phyloP scores from a whole-genome alignment of 1,284 basidiomycete species.

The Tausonia pullulans region DNA sequence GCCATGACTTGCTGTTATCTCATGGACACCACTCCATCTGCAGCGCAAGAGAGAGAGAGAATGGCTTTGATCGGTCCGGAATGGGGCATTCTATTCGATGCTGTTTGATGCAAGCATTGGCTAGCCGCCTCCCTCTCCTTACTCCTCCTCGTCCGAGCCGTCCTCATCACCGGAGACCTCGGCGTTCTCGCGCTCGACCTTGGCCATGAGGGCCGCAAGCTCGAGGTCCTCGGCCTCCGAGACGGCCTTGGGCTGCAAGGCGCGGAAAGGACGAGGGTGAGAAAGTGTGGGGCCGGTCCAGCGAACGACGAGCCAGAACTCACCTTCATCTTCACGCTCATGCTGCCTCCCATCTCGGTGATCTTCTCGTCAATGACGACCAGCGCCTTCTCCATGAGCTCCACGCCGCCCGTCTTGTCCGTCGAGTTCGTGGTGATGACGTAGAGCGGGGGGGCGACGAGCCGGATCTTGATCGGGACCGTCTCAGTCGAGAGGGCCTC shows the following conservation, averaged over 20 bases:
- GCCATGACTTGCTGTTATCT: no score
- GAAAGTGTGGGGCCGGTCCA: neutral
- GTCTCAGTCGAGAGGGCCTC: conserved; percentile 75
- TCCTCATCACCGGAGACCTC: conserved; percentile 85
- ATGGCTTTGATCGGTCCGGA: no score
- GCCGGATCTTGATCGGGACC: conserved; percentile 93
- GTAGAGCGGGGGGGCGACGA: conserved; percentile 93
- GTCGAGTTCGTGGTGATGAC: conserved; percentile 93
- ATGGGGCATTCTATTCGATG: no score
- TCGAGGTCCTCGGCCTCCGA: conserved; percentile 95
- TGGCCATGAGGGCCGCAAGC: conserved; percentile 86
- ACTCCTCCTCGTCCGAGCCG: conserved; percentile 40
- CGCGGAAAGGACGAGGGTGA: neutral
- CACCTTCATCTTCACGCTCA: conserved; percentile 95
- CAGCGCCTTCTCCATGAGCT: conserved; percentile 84
- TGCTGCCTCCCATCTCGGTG: conserved; percentile 67
- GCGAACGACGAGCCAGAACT: neutral
- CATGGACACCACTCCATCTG: no score
- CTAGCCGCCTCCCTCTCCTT: neutral
- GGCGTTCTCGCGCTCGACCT: conserved; percentile 79
- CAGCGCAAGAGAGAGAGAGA: no score
- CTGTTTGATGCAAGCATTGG: neutral
- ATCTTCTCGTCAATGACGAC: conserved; percentile 79
- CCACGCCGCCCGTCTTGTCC: conserved; percentile 90
- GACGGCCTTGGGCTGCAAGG: conserved; percentile 74